Conservation (phyloP, 2,329 filamentous ascomycete genomes). For the Sphaerostilbella broomeana region DNA sequence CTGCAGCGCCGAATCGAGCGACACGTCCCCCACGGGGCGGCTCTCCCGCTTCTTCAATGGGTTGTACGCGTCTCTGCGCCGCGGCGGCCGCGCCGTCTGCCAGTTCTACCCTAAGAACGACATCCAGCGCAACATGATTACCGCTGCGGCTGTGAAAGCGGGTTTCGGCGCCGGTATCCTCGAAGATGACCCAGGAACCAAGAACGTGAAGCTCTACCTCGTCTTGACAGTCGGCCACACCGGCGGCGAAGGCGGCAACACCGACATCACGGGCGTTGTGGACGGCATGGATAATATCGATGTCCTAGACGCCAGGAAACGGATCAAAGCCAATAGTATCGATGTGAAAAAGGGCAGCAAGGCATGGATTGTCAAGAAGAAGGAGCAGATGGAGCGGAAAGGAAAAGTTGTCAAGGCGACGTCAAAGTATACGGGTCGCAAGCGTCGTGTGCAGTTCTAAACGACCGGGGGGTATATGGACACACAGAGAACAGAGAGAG, state of each 20-base stretch:
- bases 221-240: conserved; percentile 79
- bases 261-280: conserved; percentile 88
- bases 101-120: conserved; percentile 99
- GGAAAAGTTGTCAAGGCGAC: conserved; percentile 89
- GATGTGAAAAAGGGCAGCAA: conserved; percentile 74
- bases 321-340: conserved; percentile 40
- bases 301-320: conserved; percentile 62
- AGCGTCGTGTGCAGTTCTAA: conserved; percentile 72
- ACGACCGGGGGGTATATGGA: background rate
- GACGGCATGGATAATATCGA: conserved; percentile 84
- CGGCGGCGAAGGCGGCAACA: conserved; percentile 43
- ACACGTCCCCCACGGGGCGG: conserved; percentile 72
- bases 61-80: conserved; percentile 73
- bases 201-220: conserved; percentile 93
- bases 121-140: conserved; percentile 86
- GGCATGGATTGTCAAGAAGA: conserved; percentile 77
- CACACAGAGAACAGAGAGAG: conserved; percentile 7
- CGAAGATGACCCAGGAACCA: conserved; percentile 93
- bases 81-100: conserved; percentile 85
- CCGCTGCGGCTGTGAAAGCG: conserved; percentile 79
- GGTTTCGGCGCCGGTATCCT: conserved; percentile 93
- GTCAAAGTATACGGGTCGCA: conserved; percentile 91
- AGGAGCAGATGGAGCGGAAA: conserved; percentile 89
- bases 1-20: conserved; percentile 87
- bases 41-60: conserved; percentile 87